phyloP scores from a whole-genome alignment of 192 early-diverging fungal genomes.

The Dissophora ornata region DNA sequence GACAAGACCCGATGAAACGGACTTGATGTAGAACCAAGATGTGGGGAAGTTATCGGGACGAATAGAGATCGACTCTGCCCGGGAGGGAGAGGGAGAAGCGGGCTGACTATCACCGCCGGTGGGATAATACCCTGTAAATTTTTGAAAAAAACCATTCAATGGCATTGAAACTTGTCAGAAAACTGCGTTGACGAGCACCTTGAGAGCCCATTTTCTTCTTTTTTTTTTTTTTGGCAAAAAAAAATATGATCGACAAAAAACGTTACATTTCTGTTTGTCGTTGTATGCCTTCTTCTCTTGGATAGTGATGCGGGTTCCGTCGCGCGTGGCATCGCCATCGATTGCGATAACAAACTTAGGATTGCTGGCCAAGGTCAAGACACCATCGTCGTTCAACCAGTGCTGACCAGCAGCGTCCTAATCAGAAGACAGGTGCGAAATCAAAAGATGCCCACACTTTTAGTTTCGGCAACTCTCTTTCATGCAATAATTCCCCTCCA shows the following conservation, averaged over 20 bases:
- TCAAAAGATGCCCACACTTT: too few relatives aligned
- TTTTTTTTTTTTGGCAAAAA: background rate
- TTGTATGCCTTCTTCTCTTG: conserved; percentile 53
- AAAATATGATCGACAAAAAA: background rate
- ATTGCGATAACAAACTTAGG: conserved; percentile 49
- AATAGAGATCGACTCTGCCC: conserved; percentile 50
- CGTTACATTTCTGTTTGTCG: conserved; percentile 52
- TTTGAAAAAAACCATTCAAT: background rate
- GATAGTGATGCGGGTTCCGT: conserved; percentile 48
- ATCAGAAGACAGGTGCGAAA: too few relatives aligned
- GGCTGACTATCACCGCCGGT: conserved; percentile 20
- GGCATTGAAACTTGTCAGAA: background rate
- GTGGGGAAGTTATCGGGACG: conserved; percentile 52
- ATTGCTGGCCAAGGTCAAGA: conserved; percentile 48
- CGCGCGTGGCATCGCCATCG: conserved; percentile 43
- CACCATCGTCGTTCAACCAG: conserved; percentile 53
- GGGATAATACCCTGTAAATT: conserved; percentile 26
- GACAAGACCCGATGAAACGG: conserved; percentile 43
- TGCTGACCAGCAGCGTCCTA: conserved; percentile 51
- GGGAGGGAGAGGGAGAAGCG: conserved; percentile 40
- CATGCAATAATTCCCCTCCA: too few relatives aligned
- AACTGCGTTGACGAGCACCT: background rate
- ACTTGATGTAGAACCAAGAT: conserved; percentile 55
- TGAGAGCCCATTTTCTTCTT: conserved; percentile 1
- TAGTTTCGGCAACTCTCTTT: background rate